Evolutionary conservation across 164 flowering plant species (phyloP), one percentile per base, ranked within the genome.

Genomic region (Nymphaea colorata): DNA sequence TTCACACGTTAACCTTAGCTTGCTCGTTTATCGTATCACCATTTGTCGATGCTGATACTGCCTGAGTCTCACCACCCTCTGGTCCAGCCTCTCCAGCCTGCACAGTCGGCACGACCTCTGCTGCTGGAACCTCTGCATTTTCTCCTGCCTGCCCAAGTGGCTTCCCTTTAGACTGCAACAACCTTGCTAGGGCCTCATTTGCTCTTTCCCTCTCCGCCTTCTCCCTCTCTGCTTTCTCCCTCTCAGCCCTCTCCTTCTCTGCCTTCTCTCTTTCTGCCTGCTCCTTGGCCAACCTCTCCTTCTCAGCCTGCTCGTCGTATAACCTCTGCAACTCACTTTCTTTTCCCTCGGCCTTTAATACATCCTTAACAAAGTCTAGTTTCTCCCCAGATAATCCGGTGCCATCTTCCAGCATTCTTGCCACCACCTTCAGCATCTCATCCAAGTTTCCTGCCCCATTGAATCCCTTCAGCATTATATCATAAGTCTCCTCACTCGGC

Each of bases 271-370:
- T 87, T n/a, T 79, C 87, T 69, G 80, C 93, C 57, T 67, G 73
- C 66, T 81, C 88, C 64, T 68, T 72, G 6, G 82, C 82, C 74
- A 69, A 69, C 10, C 86, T 86, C 64, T 88, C 86, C 76, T 87
- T 91, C 79, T 76, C 82, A 70, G 82, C 81, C 70, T 89, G 93
- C 64, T 88, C 89, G 71, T 87, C 91, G 72, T 87, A 83, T 42
- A 94, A 82, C 72, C 77, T 83, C 17, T 57, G 75, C 82, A 91
- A 62, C 6, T 91, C 99, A 15, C 83, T 96, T 66, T 84, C 99
- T 67, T 95, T 83, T 36, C 89, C 93, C 65, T 77, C 92, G 69
- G 82, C 85, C 65, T 80, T 74, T 79, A 91, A 73, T 64, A 77
- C 85, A n/a, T 76, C 90, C 42, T 70, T 76, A 8, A 87, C 93